phyloP scores from a whole-genome alignment of 306 rosid species.

The Canavalia ensiformis region DNA sequence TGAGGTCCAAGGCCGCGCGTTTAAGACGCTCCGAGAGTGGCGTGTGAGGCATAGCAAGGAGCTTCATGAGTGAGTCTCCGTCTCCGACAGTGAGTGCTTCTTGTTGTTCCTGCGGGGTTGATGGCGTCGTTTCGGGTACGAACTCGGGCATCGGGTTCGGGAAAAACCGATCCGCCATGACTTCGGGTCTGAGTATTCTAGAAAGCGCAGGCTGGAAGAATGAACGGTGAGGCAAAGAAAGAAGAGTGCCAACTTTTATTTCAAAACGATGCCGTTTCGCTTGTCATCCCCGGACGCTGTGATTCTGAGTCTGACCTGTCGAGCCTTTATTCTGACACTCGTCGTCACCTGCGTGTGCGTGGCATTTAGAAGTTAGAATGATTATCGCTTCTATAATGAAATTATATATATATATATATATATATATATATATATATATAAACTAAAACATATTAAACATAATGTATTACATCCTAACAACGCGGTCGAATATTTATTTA shows the following conservation, averaged over 20 bases:
- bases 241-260: not conserved
- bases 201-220: not conserved
- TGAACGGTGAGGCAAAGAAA: not conserved
- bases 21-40: constrained; percentile 69
- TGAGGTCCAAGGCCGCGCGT: constrained; percentile 83
- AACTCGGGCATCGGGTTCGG: constrained; percentile 70
- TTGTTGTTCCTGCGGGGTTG: constrained; percentile 46
- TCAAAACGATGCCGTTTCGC: not conserved
- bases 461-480: too few species aligned
- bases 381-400: not conserved
- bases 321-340: not conserved
- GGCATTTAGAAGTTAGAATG: constrained; percentile 4
- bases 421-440: too few species aligned
- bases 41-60: constrained; percentile 67
- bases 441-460: too few species aligned
- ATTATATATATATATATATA: too few species aligned
- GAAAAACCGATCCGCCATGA: constrained; percentile 75
- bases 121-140: constrained; percentile 59
- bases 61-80: constrained; percentile 60
- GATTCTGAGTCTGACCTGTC: constrained; percentile 17
- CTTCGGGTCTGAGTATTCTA: not conserved
- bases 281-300: not conserved
- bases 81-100: constrained; percentile 45
- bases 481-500: too few species aligned
- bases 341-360: not conserved